Conservation (phyloP, 129 eudicot species). For the Flaveria linearis region DNA sequence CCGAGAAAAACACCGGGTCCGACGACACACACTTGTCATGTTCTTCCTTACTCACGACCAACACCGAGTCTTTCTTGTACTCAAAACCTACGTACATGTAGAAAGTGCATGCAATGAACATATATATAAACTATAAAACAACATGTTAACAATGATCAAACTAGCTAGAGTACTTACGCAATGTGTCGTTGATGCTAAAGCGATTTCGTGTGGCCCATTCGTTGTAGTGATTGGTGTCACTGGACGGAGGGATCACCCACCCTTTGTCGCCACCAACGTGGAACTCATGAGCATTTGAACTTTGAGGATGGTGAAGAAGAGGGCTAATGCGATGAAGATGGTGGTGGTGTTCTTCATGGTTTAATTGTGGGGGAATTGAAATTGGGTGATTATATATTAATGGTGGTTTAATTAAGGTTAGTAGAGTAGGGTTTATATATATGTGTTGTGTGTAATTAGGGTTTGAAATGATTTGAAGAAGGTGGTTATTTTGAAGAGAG, state of each 20-base stretch:
- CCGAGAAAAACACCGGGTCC: constrained; percentile 52
- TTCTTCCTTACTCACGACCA: constrained; percentile 64
- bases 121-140: too few relatives aligned
- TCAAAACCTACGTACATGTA: constrained; percentile 44
- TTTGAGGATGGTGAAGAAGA: constrained; percentile 29
- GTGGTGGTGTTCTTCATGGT: constrained; percentile 22
- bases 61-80: constrained; percentile 70
- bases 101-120: too few relatives aligned
- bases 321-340: constrained; percentile 21
- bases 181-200: constrained; percentile 61
- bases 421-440: constrained; percentile 5
- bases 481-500: constrained; percentile 37
- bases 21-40: constrained; percentile 60
- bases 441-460: background rate
- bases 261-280: constrained; percentile 60
- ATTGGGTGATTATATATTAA: background rate
- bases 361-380: background rate
- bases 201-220: constrained; percentile 70
- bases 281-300: constrained; percentile 38
- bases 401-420: constrained; percentile 23
- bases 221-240: constrained; percentile 42
- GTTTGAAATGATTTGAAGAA: constrained; percentile 5
- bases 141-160: too few relatives aligned
- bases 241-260: constrained; percentile 57
- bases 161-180: constrained; percentile 47